Conservation (phyloP, 176 grass and related monocot species). For the Melocanna baccifera region DNA sequence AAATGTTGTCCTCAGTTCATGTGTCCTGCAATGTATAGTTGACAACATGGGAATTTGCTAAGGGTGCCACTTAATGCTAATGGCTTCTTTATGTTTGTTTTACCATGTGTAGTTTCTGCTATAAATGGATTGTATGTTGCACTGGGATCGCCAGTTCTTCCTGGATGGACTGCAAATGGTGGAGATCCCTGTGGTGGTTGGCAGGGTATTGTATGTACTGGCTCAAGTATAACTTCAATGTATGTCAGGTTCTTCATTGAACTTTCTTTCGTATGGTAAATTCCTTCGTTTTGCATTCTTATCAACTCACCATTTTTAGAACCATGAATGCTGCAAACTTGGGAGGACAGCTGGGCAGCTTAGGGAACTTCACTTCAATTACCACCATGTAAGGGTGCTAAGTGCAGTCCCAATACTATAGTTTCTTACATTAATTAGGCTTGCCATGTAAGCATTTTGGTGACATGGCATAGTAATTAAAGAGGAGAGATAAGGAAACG, state of each 20-base stretch:
- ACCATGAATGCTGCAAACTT: constrained; percentile 86
- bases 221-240: constrained; percentile 79
- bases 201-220: constrained; percentile 79
- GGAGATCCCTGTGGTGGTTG: constrained; percentile 88
- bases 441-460: no score
- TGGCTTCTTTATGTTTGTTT: constrained; percentile 17
- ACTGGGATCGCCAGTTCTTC: constrained; percentile 73
- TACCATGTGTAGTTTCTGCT: constrained; percentile 52
- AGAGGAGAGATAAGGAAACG: no score
- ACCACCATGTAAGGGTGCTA: constrained; percentile 65
- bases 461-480: no score
- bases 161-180: constrained; percentile 79
- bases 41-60: not conserved
- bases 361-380: constrained; percentile 85
- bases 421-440: no score
- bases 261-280: not conserved
- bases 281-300: constrained; percentile 16
- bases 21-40: constrained; percentile 1
- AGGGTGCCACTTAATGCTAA: not conserved
- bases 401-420: no score
- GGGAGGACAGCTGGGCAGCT: constrained; percentile 74
- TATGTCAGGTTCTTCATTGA: constrained; percentile 55
- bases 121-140: constrained; percentile 78
- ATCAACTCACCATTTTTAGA: constrained; percentile 50
- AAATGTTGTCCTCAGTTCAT: not conserved